Conservation (phyloP, 1,284 basidiomycete species). For the Microbotryum saponariae region DNA sequence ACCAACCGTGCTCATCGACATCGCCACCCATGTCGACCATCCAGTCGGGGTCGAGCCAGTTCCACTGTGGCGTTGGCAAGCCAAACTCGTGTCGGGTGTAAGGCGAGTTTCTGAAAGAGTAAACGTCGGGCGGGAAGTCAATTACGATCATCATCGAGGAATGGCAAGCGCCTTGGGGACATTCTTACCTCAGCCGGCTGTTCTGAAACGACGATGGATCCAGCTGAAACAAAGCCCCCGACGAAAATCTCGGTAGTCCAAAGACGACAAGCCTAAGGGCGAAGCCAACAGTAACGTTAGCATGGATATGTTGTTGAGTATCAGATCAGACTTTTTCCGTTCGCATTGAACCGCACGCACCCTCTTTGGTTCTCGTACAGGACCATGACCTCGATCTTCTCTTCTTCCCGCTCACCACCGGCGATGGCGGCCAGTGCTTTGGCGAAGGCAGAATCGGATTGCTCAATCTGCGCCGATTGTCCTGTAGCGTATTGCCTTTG, state of each 20-base stretch:
- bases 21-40: slow-evolving; percentile 31
- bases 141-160: background rate
- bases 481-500: too few species aligned
- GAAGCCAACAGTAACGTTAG: background rate
- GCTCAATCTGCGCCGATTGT: background rate
- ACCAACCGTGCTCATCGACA: slow-evolving; percentile 29
- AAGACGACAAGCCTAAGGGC: slow-evolving; percentile 22
- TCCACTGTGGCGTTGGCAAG: slow-evolving; percentile 24
- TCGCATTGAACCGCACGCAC: slow-evolving; percentile 3
- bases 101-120: slow-evolving; percentile 2
- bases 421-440: slow-evolving; percentile 8
- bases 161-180: background rate
- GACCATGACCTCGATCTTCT: slow-evolving; percentile 14
- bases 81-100: slow-evolving; percentile 20
- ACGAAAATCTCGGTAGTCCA: slow-evolving; percentile 27
- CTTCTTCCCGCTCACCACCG: slow-evolving; percentile 12
- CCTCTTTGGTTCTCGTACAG: slow-evolving; percentile 30
- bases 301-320: too few species aligned
- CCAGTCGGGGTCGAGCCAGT: slow-evolving; percentile 26
- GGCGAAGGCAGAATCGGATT: slow-evolving; percentile 6
- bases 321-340: too few species aligned
- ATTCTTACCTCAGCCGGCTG: slow-evolving; percentile 3
- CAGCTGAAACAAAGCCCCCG: slow-evolving; percentile 18
- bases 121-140: background rate
- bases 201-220: slow-evolving; percentile 24